phyloP scores from a whole-genome alignment of 2,329 filamentous ascomycete genomes.

The Epichloe hybrida region DNA sequence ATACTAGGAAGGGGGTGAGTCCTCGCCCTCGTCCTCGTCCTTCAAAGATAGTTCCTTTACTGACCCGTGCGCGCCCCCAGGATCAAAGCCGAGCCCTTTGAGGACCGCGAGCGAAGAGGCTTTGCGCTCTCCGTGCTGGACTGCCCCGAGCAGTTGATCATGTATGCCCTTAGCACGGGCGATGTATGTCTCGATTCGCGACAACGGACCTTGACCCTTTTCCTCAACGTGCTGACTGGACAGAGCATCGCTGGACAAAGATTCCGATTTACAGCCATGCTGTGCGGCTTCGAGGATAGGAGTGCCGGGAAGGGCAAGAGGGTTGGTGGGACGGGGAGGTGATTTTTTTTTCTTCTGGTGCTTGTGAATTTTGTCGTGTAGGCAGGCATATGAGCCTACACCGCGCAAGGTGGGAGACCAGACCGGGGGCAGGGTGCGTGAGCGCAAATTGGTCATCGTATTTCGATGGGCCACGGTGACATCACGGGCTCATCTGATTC shows the following conservation, averaged over 20 bases:
- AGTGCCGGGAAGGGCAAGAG: background rate
- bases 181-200: slow-evolving; percentile 30
- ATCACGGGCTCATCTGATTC: no score
- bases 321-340: background rate
- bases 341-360: background rate
- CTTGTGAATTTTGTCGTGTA: background rate
- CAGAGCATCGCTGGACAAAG: slow-evolving; percentile 44
- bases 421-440: no score
- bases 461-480: no score
- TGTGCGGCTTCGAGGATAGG: slow-evolving; percentile 33
- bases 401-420: no score
- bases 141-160: slow-evolving; percentile 44
- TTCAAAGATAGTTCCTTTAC: background rate
- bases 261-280: slow-evolving; percentile 40
- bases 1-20: background rate
- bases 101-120: slow-evolving; percentile 28
- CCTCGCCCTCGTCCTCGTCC: no score
- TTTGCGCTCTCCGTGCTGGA: slow-evolving; percentile 41
- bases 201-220: no score
- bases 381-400: no score
- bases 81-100: slow-evolving; percentile 24
- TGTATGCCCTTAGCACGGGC: slow-evolving; percentile 39
- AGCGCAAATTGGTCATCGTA: no score
- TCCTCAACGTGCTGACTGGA: background rate
- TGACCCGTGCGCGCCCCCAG: background rate